Conservation (phyloP, 305 asterid species). For the Solanum aculeatissimum region DNA sequence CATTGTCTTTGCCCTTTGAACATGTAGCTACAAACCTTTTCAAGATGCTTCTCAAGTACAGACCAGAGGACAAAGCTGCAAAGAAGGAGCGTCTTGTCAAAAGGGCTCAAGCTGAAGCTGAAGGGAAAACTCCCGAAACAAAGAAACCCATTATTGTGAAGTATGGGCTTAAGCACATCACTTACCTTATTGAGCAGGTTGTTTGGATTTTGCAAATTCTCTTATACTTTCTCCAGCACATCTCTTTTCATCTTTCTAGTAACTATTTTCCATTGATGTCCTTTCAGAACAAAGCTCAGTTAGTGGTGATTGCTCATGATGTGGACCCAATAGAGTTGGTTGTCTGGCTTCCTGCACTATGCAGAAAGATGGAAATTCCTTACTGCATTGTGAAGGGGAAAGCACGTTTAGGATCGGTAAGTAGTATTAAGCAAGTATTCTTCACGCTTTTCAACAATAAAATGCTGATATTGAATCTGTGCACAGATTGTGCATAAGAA, state of each 20-base stretch:
- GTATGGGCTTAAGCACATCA: conserved; percentile 67
- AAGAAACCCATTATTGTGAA: conserved; percentile 73
- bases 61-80: conserved; percentile 68
- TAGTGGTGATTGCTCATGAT: conserved; percentile 72
- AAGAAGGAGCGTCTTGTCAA: too few species aligned
- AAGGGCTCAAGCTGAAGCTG: conserved; percentile 74
- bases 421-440: background rate
- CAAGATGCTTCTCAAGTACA: conserved; percentile 62
- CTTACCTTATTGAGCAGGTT: conserved; percentile 52
- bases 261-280: background rate
- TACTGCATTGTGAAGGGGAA: conserved; percentile 54
- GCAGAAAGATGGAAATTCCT: conserved; percentile 33
- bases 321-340: conserved; percentile 72
- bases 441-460: background rate
- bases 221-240: background rate
- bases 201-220: background rate
- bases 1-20: background rate
- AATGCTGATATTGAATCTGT: background rate
- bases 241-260: background rate
- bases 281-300: conserved; percentile 62
- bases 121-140: conserved; percentile 47
- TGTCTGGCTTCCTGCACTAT: conserved; percentile 73
- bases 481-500: conserved; percentile 8
- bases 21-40: conserved; percentile 47
- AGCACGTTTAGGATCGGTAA: conserved; percentile 68